Percentiles rank a stretch among this genome's conserved stretches.
Conservation (phyloP, 306 rosid species). For the Pueraria montana region DNA sequence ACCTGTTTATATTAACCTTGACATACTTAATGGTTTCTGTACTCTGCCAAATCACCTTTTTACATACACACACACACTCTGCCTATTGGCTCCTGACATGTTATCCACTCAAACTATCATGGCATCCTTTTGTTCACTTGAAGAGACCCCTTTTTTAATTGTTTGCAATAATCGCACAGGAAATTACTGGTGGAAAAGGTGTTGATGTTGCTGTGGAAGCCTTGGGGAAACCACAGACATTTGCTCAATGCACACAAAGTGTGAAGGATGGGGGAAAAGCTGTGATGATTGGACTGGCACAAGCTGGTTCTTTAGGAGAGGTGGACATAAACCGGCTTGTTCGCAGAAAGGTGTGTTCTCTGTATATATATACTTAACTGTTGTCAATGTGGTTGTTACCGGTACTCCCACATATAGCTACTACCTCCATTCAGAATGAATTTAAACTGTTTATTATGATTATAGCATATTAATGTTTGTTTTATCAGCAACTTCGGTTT, state of each 20-base stretch:
- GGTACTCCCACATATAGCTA: not conserved
- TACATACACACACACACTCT: not conserved
- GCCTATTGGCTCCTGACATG: not conserved
- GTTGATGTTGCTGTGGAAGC: slow-evolving; percentile 98
- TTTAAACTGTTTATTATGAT: slow-evolving; percentile 7
- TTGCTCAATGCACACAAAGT: slow-evolving; percentile 81
- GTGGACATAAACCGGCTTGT: slow-evolving; percentile 93
- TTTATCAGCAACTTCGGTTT: not conserved
- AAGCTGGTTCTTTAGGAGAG: slow-evolving; percentile 84
- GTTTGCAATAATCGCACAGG: slow-evolving; percentile 60
- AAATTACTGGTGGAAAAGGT: slow-evolving; percentile 92
- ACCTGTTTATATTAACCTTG: not conserved
- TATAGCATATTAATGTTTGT: not conserved
- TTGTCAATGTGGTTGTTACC: not conserved
- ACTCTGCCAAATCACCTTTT: slow-evolving; percentile 8
- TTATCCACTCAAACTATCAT: slow-evolving; percentile 29
- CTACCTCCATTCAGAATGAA: slow-evolving; percentile 19
- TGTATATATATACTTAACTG: not conserved
- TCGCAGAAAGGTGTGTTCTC: slow-evolving; percentile 80
- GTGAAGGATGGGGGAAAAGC: slow-evolving; percentile 98
- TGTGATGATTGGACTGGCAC: slow-evolving; percentile 90
- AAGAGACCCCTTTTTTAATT: slow-evolving; percentile 27
- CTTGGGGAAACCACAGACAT: slow-evolving; percentile 87
- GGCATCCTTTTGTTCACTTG: slow-evolving; percentile 27
- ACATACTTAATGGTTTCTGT: not conserved